phyloP scores from a whole-genome alignment of 306 rosid genomes.

The Parietaria judaica region DNA sequence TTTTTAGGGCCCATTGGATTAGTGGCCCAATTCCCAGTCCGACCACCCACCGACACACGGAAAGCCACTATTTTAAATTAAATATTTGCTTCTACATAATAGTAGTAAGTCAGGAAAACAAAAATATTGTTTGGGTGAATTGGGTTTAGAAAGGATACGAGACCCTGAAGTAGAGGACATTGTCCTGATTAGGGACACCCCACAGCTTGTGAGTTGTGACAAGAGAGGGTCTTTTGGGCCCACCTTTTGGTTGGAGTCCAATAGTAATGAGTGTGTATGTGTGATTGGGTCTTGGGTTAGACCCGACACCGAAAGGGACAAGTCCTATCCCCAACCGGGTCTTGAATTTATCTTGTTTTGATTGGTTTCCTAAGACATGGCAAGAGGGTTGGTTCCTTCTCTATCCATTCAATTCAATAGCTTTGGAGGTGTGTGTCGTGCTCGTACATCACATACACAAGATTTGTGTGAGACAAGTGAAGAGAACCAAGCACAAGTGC shows the following conservation, averaged over 20 bases:
- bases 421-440: neutral
- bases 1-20: neutral
- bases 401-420: neutral
- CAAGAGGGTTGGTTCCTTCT: constrained; percentile 18
- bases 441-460: no score
- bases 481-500: no score
- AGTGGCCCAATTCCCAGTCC: constrained; percentile 30
- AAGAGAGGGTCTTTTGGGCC: constrained; percentile 30
- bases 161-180: constrained; percentile 49
- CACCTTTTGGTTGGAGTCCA: constrained; percentile 42
- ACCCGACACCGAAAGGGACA: constrained; percentile 59
- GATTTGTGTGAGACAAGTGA: no score
- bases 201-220: neutral
- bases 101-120: neutral
- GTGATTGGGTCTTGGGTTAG: constrained; percentile 18
- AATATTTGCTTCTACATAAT: no score
- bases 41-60: constrained; percentile 49
- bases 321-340: constrained; percentile 36
- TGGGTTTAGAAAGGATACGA: constrained; percentile 18
- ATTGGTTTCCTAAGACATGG: constrained; percentile 28
- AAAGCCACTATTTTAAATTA: constrained; percentile 21
- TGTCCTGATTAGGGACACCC: constrained; percentile 29
- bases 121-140: neutral
- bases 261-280: constrained; percentile 16
- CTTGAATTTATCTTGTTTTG: constrained; percentile 8